Conservation (phyloP, 2,329 filamentous ascomycete genomes). For the Ciborinia camelliae region DNA sequence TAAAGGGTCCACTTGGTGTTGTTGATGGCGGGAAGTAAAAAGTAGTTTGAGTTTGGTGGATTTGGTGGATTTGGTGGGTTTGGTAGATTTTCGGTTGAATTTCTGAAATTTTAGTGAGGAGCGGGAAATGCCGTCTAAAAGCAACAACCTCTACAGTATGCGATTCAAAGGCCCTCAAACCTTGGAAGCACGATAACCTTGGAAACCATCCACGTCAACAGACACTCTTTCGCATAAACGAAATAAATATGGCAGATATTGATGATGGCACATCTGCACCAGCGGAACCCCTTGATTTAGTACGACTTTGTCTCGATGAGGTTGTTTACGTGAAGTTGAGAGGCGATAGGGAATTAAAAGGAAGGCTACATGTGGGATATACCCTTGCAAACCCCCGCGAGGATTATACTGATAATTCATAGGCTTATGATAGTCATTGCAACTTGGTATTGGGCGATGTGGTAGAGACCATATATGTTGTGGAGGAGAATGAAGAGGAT, state of each 20-base stretch:
- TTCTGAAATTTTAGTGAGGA: conserved; percentile 5
- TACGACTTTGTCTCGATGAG: conserved; percentile 91
- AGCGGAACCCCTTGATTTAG: conserved; percentile 91
- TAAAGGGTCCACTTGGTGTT: conserved; percentile 15
- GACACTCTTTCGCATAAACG: conserved; percentile 17
- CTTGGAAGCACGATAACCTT: conserved; percentile 13
- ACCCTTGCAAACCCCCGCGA: conserved; percentile 7
- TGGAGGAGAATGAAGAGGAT: conserved; percentile 76
- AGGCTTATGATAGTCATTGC: conserved; percentile 99
- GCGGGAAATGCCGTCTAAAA: neutral
- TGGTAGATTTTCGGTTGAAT: conserved; percentile 4
- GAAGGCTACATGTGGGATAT: conserved; percentile 78
- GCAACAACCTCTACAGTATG: neutral
- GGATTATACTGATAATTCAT: conserved; percentile 24
- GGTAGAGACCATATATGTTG: conserved; percentile 92
- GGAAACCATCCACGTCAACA: conserved; percentile 1
- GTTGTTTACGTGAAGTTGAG: conserved; percentile 95
- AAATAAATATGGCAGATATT: conserved; percentile 70
- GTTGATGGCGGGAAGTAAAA: conserved; percentile 11
- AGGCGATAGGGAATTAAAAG: conserved; percentile 92
- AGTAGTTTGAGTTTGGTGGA: conserved; percentile 4
- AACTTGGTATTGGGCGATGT: conserved; percentile 95
- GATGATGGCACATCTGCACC: conserved; percentile 66
- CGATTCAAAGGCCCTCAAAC: neutral
- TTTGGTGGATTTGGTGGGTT: neutral